These are phyloP conservation scores for Emmonsiellopsis sp. DNA, from an alignment of 2,329 filamentous ascomycete genomes.

Conservation along the genomic window DNA sequence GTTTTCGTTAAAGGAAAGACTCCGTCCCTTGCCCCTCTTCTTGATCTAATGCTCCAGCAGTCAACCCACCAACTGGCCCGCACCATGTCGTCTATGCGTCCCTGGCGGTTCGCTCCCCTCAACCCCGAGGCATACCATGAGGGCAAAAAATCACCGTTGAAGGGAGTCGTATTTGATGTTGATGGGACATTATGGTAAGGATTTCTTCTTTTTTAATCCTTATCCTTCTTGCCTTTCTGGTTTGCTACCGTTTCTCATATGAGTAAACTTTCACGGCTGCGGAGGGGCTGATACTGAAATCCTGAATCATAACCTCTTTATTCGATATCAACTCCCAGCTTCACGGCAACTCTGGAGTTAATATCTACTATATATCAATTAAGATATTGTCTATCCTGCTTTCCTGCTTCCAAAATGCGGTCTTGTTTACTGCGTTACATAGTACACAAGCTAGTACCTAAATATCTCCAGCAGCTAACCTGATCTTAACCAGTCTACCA, in stretches of 20 bases:
- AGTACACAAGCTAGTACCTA: not conserved
- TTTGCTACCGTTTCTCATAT: not conserved
- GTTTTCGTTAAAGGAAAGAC: not conserved
- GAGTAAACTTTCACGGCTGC: not conserved
- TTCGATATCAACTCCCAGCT: too few relatives aligned
- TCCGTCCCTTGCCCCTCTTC: not conserved
- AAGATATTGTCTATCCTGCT: too few relatives aligned
- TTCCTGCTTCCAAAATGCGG: too few relatives aligned
- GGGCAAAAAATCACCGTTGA: constrained; percentile 34
- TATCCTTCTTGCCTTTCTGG: not conserved
- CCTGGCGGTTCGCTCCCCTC: constrained; percentile 43
- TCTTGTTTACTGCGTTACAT: too few relatives aligned
- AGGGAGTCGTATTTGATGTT: constrained; percentile 75
- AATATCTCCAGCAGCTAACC: not conserved
- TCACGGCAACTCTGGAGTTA: too few relatives aligned
- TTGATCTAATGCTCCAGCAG: not conserved
- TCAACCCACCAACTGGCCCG: not conserved
- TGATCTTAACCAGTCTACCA: constrained; percentile 52
- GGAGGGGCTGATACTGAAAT: too few relatives aligned
- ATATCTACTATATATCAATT: too few relatives aligned
- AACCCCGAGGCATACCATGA: constrained; percentile 20
- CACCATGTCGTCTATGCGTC: constrained; percentile 16
- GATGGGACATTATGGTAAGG: constrained; percentile 85
- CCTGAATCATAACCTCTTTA: too few relatives aligned
- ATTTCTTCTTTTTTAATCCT: constrained; percentile 8